Conservation (phyloP, 177 flowering plant genomes). For the Vitis hybrid region DNA sequence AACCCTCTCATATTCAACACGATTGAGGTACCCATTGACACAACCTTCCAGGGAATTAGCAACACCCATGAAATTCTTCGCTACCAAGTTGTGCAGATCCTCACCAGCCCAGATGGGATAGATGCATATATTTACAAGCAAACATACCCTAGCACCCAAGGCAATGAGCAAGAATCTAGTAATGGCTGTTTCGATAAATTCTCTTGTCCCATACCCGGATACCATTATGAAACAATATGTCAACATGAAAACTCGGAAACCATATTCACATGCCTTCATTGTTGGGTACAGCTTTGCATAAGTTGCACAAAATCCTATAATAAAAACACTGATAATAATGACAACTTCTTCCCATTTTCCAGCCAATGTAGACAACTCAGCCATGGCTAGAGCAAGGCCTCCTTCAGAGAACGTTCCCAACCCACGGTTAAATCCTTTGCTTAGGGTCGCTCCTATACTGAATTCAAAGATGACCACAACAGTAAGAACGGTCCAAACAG, state of each 20-base stretch:
- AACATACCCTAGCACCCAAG: constrained; percentile 56
- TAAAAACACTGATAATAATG: constrained; percentile 51
- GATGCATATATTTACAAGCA: constrained; percentile 51
- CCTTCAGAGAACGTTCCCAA: constrained; percentile 73
- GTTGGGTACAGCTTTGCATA: constrained; percentile 64
- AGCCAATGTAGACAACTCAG: constrained; percentile 42
- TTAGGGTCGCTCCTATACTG: constrained; percentile 75
- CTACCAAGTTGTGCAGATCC: constrained; percentile 69
- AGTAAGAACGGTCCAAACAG: constrained; percentile 64
- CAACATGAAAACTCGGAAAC: constrained; percentile 66
- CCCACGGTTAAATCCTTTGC: constrained; percentile 71
- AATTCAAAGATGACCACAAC: constrained; percentile 59
- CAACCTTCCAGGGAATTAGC: constrained; percentile 76
- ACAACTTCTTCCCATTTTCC: constrained; percentile 51
- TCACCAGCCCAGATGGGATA: constrained; percentile 83
- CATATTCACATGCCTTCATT: constrained; percentile 70
- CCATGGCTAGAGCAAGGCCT: constrained; percentile 65
- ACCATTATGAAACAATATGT: constrained; percentile 61
- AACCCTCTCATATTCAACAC: constrained; percentile 53
- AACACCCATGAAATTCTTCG: constrained; percentile 60
- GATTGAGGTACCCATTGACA: constrained; percentile 47
- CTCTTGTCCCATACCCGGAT: constrained; percentile 57
- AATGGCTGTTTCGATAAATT: constrained; percentile 52
- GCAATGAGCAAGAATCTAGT: constrained; percentile 59
- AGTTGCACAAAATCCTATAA: constrained; percentile 51